Evolutionary conservation across 805 yeast species (phyloP).

Genomic region (Metschnikowia reukaufii): DNA sequence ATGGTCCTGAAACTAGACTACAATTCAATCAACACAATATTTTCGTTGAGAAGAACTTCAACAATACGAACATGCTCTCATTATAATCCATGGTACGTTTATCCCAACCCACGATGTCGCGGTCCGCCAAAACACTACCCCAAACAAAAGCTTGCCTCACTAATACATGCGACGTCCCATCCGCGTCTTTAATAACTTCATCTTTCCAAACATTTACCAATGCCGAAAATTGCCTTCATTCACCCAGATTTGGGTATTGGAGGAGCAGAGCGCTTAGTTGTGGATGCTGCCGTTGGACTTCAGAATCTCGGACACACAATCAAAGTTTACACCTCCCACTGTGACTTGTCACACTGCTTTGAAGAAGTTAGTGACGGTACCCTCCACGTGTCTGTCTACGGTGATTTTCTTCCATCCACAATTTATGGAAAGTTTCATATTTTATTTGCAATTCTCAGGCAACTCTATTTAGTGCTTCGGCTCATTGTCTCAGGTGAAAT

Average conservation of each 20-base stretch:
- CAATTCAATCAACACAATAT: no score
- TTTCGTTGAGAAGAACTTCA: no score
- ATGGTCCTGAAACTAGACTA: no score
- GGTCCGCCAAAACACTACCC: no score
- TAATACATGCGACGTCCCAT: neutral
- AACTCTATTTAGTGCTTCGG: constrained; percentile 57
- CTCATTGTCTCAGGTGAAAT: constrained; percentile 51
- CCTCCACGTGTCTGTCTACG: constrained; percentile 68
- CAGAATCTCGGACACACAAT: constrained; percentile 61
- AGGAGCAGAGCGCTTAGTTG: constrained; percentile 97
- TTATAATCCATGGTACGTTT: no score
- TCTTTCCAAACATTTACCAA: neutral
- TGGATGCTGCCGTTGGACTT: constrained; percentile 89
- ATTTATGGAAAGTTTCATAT: constrained; percentile 70
- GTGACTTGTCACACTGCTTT: constrained; percentile 83
- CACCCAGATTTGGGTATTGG: constrained; percentile 98
- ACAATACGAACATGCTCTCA: no score
- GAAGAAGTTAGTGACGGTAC: constrained; percentile 72
- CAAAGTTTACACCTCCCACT: constrained; percentile 81
- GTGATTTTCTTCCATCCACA: constrained; percentile 79
- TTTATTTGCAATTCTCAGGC: constrained; percentile 80
- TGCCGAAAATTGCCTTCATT: constrained; percentile 67
- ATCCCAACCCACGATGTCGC: no score
- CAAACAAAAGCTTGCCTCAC: no score
- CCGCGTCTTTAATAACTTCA: neutral